Conservation (phyloP, 1,284 basidiomycete genomes). For the Omphalotus olearius region DNA sequence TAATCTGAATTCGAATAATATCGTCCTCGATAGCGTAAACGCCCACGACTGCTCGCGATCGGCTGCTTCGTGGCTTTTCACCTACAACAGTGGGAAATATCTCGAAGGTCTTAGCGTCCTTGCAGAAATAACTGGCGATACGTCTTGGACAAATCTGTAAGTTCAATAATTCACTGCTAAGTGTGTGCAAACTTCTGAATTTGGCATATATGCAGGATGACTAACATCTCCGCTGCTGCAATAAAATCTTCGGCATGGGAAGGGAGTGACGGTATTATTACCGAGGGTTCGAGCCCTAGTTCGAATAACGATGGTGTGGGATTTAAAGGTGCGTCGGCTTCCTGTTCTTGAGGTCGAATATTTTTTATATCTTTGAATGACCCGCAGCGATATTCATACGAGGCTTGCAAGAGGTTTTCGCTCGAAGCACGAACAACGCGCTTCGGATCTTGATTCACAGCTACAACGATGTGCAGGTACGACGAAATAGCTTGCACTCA, state of each 20-base stretch:
- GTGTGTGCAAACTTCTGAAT: not conserved
- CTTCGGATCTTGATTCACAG: constrained; percentile 38
- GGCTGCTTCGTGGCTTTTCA: constrained; percentile 39
- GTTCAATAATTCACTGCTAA: constrained; percentile 12
- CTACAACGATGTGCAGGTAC: constrained; percentile 46
- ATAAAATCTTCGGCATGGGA: constrained; percentile 41
- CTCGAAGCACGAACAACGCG: constrained; percentile 30
- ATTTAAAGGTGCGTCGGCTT: constrained; percentile 38
- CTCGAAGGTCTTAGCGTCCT: constrained; percentile 46
- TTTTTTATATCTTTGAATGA: not conserved
- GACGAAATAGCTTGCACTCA: not conserved
- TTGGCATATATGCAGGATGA: constrained; percentile 27
- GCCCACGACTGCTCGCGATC: constrained; percentile 41
- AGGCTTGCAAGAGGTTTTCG: constrained; percentile 40
- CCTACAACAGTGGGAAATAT: constrained; percentile 49
- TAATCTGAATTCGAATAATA: constrained; percentile 35
- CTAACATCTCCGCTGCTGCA: constrained; percentile 31
- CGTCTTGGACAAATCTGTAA: constrained; percentile 35
- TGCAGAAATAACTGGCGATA: constrained; percentile 35
- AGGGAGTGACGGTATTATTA: constrained; percentile 43
- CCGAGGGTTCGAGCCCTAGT: constrained; percentile 37
- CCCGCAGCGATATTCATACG: constrained; percentile 40
- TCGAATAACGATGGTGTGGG: constrained; percentile 41
- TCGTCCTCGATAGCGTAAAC: constrained; percentile 44
- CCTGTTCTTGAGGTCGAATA: not conserved